Conservation (phyloP, 106 monocot genomes). For the Acorus calamus region DNA sequence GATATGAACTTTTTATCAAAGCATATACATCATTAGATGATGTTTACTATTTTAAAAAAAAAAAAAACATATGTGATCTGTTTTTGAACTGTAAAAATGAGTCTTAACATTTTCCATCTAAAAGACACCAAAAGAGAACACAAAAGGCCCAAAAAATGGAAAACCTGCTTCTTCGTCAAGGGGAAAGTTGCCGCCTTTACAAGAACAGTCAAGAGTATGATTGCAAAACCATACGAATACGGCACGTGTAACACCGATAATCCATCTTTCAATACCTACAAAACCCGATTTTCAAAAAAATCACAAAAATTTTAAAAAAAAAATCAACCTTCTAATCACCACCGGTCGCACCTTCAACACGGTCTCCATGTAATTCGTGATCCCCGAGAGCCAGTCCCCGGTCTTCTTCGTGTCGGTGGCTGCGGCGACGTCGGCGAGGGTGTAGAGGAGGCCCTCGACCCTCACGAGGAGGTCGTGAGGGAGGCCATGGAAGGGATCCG, state of each 20-base stretch:
- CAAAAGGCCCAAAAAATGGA: background rate
- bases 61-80: too few relatives aligned
- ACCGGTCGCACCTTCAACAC: conserved; percentile 50
- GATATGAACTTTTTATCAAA: too few relatives aligned
- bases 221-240: conserved; percentile 95
- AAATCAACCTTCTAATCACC: background rate
- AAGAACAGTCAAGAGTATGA: conserved; percentile 85
- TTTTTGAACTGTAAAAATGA: too few relatives aligned
- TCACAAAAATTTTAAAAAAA: background rate
- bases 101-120: background rate
- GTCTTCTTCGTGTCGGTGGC: conserved; percentile 40
- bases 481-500: too few relatives aligned
- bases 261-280: conserved; percentile 82
- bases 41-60: too few relatives aligned
- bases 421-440: conserved; percentile 59
- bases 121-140: conserved; percentile 1
- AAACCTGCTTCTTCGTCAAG: conserved; percentile 89
- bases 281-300: conserved; percentile 1
- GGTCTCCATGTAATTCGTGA: conserved; percentile 62
- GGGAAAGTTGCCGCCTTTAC: conserved; percentile 90
- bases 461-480: conserved; percentile 22
- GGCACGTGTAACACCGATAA: conserved; percentile 82
- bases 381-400: conserved; percentile 72
- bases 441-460: conserved; percentile 50
- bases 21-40: too few relatives aligned